Base-by-base conservation (phyloP, 352 stramenopile genomes). In the Pythium phragmiticola region DNA sequence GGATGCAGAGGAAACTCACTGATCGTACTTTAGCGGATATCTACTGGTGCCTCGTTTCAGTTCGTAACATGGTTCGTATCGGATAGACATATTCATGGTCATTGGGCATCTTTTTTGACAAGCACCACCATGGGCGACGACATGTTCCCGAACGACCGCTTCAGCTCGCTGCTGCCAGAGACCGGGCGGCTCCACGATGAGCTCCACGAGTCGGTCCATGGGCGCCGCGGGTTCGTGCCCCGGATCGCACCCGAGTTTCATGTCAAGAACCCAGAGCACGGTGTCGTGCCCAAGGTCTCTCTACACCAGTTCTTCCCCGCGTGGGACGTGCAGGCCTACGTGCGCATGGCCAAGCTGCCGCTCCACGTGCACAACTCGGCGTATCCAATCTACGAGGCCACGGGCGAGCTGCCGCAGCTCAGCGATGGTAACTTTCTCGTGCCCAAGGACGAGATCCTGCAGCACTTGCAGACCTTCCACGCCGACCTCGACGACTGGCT, bases 391-490 rank as follows among this genome's bases (percentile, higher is more conserved):
- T 92, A 93, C 64, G 87, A 94, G 59, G 82, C 85, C 52, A 94
- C 87, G 1, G 78, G 81, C 52, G 83, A 90, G 67, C 65, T 95
- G 51, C 87, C 87, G 36, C 87, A 95, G 68, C 74, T 95, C 23
- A 91, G 78, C 53, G 87, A 95, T 60, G 87, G 87, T 59, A 92
- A 95, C 68, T 95, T 92, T 56, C 73, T 95, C 41, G 70, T 95
- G 60, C 82, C 83, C 8, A 91, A 88, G 59, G 79, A 90, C 28
- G 75, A 92, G 61, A 94, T 95, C 50, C 83, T 94, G 56, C 83
- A 92, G 79, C 87, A 95, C 61, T 46, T 95, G 55, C 87, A 95
- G 67, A 94, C 87, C 73, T 95, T 94, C 72, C 85, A 95, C 69
- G 65, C 74, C 43, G 84, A 95, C 58, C 89, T 95, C 60, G 87